Evolutionary conservation across 345 rosid genomes (phyloP).

Genomic region (Populus deltoides): DNA sequence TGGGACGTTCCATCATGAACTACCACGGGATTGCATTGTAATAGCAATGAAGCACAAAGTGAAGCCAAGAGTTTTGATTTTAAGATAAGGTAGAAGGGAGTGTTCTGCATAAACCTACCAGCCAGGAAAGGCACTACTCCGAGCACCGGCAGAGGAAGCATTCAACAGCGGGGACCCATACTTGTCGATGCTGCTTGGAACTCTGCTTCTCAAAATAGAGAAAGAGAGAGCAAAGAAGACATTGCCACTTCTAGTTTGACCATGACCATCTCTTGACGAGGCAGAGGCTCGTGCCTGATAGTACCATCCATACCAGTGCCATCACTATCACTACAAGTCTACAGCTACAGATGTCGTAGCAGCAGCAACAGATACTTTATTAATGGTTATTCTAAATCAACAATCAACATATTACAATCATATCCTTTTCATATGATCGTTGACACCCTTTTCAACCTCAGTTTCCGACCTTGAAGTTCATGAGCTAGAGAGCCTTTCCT

Average conservation of each 20-base stretch:
- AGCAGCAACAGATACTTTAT: background rate
- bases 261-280: background rate
- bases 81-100: background rate
- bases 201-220: background rate
- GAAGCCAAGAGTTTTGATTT: background rate
- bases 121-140: background rate
- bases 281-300: background rate
- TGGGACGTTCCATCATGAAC: conserved; percentile 20
- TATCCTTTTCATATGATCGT: no score
- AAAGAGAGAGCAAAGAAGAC: background rate
- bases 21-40: background rate
- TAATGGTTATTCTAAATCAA: no score
- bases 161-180: background rate
- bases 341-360: background rate
- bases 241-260: background rate
- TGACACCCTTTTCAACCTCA: no score
- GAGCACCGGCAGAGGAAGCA: background rate
- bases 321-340: background rate
- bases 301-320: background rate
- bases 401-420: no score
- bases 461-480: no score
- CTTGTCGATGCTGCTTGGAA: background rate
- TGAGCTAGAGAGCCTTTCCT: no score
- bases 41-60: background rate
- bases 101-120: background rate